These are phyloP conservation scores for Phlegmacium glaucopus DNA, from an alignment of 768 basidiomycete genomes.

Conservation along the genomic window DNA sequence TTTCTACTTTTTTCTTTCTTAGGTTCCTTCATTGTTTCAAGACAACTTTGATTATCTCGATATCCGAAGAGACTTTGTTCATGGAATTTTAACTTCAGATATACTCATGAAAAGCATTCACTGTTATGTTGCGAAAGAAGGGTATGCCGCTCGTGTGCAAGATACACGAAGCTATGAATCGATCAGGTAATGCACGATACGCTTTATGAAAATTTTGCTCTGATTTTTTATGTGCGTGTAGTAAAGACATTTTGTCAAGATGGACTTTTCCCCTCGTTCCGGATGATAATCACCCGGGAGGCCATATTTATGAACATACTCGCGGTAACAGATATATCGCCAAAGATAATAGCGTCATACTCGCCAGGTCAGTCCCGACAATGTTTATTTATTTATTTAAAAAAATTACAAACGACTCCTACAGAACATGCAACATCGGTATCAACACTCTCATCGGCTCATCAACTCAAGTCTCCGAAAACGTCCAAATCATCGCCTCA, in stretches of 20 bases:
- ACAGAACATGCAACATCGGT: constrained; percentile 78
- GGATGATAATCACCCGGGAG: constrained; percentile 87
- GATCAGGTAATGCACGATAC: constrained; percentile 55
- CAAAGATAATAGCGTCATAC: constrained; percentile 67
- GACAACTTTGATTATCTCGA: constrained; percentile 98
- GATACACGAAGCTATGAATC: constrained; percentile 92
- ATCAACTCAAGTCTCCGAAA: constrained; percentile 60
- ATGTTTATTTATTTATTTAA: too few relatives aligned
- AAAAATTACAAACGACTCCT: not conserved
- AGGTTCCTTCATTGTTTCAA: constrained; percentile 95
- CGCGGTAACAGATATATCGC: constrained; percentile 90
- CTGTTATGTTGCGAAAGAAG: constrained; percentile 83
- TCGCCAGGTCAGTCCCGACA: constrained; percentile 78
- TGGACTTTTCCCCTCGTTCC: constrained; percentile 97
- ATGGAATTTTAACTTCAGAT: constrained; percentile 92
- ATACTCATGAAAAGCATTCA: constrained; percentile 92
- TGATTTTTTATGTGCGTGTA: constrained; percentile 26
- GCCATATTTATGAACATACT: constrained; percentile 79
- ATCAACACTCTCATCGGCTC: constrained; percentile 86
- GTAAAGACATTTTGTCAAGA: constrained; percentile 89
- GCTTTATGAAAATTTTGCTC: not conserved
- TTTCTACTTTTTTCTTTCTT: constrained; percentile 4
- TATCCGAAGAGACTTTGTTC: constrained; percentile 89
- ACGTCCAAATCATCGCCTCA: constrained; percentile 63
- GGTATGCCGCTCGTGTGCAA: constrained; percentile 90